Conservation (phyloP, 2,329 filamentous ascomycete genomes). For the Ophiosphaerella korrae region DNA sequence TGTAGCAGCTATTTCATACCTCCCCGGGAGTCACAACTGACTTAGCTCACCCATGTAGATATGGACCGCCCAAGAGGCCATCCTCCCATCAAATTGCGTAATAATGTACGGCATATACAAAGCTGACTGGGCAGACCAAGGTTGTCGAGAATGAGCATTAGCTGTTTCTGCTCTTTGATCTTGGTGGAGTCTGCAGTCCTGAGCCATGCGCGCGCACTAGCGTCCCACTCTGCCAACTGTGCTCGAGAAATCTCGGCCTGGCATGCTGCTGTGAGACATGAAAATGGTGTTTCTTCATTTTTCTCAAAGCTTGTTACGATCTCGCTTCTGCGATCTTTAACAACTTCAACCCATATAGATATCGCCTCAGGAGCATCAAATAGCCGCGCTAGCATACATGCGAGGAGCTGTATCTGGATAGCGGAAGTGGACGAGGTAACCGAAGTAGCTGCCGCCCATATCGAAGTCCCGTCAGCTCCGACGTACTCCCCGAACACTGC, state of each 20-base stretch:
- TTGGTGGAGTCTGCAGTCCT: constrained; percentile 13
- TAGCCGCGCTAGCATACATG: constrained; percentile 45
- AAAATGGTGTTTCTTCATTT: constrained; percentile 18
- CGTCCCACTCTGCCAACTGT: constrained; percentile 19
- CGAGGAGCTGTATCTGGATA: constrained; percentile 42
- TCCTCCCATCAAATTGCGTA: neutral
- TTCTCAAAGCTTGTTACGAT: neutral
- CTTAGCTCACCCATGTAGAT: neutral
- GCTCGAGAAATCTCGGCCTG: constrained; percentile 4
- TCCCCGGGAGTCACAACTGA: neutral
- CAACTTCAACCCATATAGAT: constrained; percentile 45
- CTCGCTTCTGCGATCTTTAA: constrained; percentile 17
- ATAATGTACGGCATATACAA: no score
- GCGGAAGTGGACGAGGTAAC: constrained; percentile 31
- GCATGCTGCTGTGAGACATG: constrained; percentile 21
- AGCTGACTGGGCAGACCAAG: constrained; percentile 1
- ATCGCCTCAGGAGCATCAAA: constrained; percentile 34
- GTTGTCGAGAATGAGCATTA: constrained; percentile 18
- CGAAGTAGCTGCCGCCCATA: constrained; percentile 49
- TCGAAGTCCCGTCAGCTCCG: constrained; percentile 40
- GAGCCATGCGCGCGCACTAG: constrained; percentile 18
- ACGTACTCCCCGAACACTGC: constrained; percentile 23
- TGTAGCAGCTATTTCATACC: neutral
- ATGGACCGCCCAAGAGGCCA: neutral
- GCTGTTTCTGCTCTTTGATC: constrained; percentile 9